phyloP scores from a whole-genome alignment of 768 basidiomycete genomes.

The Amanita thiersii region DNA sequence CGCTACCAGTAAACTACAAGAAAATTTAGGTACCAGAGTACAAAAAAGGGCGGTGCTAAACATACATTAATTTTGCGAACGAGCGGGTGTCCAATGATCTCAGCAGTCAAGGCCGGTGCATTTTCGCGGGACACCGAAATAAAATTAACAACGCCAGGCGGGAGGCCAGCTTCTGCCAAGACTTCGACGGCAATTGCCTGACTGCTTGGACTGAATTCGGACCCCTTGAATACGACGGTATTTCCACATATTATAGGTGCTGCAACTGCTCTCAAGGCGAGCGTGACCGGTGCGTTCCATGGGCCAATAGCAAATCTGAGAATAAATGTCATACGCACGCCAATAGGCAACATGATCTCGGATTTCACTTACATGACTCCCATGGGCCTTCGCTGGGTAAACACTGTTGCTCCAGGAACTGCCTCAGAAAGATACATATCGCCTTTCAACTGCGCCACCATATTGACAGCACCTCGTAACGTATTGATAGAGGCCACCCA shows the following conservation, averaged over 20 bases:
- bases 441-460: slow-evolving; percentile 31
- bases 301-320: slow-evolving; percentile 48
- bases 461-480: slow-evolving; percentile 25
- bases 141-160: slow-evolving; percentile 50
- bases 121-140: slow-evolving; percentile 36
- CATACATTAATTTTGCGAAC: slow-evolving; percentile 47
- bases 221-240: slow-evolving; percentile 44
- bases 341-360: not conserved
- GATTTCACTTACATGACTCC: slow-evolving; percentile 39
- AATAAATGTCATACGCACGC: not conserved
- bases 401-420: slow-evolving; percentile 34
- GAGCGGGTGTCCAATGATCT: slow-evolving; percentile 47
- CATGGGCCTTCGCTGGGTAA: slow-evolving; percentile 37
- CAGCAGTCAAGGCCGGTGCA: slow-evolving; percentile 34
- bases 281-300: slow-evolving; percentile 44
- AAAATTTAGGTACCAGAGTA: not conserved
- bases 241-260: slow-evolving; percentile 48
- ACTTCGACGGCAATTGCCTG: slow-evolving; percentile 38
- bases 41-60: not conserved
- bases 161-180: slow-evolving; percentile 52
- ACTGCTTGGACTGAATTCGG: slow-evolving; percentile 40
- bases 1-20: slow-evolving; percentile 46
- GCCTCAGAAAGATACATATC: slow-evolving; percentile 31
- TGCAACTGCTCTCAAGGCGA: slow-evolving; percentile 36
- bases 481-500: slow-evolving; percentile 13